phyloP scores from a whole-genome alignment of 345 rosid species.

The Linum lewisii region DNA sequence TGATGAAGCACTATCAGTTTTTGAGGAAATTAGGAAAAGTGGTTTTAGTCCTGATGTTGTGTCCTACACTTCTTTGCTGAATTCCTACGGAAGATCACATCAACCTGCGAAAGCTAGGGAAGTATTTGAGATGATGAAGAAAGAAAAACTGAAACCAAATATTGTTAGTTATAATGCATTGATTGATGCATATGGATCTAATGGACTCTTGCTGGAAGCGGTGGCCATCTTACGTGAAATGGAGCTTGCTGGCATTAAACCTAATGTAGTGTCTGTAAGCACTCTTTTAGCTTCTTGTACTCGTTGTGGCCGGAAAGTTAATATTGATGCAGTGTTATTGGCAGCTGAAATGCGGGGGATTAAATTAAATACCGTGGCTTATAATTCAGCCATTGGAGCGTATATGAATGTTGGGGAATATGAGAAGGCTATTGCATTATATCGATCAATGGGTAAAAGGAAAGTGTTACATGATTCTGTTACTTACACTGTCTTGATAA shows the following conservation, averaged over 20 bases:
- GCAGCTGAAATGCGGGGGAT: slow-evolving; percentile 79
- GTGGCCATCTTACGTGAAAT: slow-evolving; percentile 63
- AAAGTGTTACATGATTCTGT: slow-evolving; percentile 60
- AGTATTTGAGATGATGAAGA: slow-evolving; percentile 67
- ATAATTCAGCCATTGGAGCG: slow-evolving; percentile 84
- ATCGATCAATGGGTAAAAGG: slow-evolving; percentile 57
- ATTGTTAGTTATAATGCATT: slow-evolving; percentile 71
- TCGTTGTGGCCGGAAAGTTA: slow-evolving; percentile 57
- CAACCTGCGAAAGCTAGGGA: slow-evolving; percentile 68
- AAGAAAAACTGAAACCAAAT: slow-evolving; percentile 58
- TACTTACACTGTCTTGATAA: slow-evolving; percentile 72
- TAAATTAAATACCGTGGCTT: slow-evolving; percentile 64
- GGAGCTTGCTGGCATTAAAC: slow-evolving; percentile 64
- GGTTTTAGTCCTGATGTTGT: slow-evolving; percentile 76
- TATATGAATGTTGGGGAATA: slow-evolving; percentile 71
- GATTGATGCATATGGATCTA: slow-evolving; percentile 88
- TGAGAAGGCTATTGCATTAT: slow-evolving; percentile 58
- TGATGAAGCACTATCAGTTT: slow-evolving; percentile 60
- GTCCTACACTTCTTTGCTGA: slow-evolving; percentile 70
- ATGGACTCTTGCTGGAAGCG: slow-evolving; percentile 68
- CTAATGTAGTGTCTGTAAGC: slow-evolving; percentile 72
- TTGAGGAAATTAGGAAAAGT: slow-evolving; percentile 48
- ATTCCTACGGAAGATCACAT: slow-evolving; percentile 80
- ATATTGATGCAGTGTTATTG: slow-evolving; percentile 60
- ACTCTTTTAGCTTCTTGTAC: slow-evolving; percentile 86